Base-by-base conservation (phyloP, 108 stramenopile species). In the Cyclotella choctawhatcheeana region DNA sequence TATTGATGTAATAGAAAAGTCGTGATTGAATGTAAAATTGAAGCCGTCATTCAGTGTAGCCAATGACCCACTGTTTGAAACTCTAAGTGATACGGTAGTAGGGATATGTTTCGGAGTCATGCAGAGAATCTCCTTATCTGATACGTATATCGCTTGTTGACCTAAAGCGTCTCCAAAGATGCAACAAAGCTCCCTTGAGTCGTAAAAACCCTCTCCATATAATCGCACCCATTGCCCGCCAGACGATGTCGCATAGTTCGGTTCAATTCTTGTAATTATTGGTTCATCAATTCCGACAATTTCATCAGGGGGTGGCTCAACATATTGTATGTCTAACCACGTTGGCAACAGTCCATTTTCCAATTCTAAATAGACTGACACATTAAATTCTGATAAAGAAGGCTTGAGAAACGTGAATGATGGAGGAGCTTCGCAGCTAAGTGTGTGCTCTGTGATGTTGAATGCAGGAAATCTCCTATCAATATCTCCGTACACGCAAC, bases 191-290 rank as follows among this genome's bases (percentile, higher is more conserved):
- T 61, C 67, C 0, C 68, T 68, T 24, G 77, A 78, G 66, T 91
- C 90, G 8, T 82, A 67, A 48, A 93, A 93, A 44, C 72, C 84
- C n/a, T 58, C 25, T n/a, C 92, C 92, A 67, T 73, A 77, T 7
- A 92, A 67, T 17, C 50, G 58, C 34, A 79, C 44, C 78, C 70
- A 67, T 21, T 67, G 62, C 5, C 59, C 53, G 22, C 71, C 78
- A 22, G 37, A 21, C 4, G 71, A 72, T 55, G 66, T 51, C 3
- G 53, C 65, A 53, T 60, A 37, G 21, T 12, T 61, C 52, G 78
- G 78, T 20, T 20, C 17, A 12, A 68, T 8, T 18, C 32, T 18
- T 25, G 32, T 37, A 67, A 72, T n/a, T 2, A 31, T 17, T 30
- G 71, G 71, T 48, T 79, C 63, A 17, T 37, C 31, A 20, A 67